phyloP scores from a whole-genome alignment of 495 filamentous ascomycete genomes.

The Tuber melanosporum region DNA sequence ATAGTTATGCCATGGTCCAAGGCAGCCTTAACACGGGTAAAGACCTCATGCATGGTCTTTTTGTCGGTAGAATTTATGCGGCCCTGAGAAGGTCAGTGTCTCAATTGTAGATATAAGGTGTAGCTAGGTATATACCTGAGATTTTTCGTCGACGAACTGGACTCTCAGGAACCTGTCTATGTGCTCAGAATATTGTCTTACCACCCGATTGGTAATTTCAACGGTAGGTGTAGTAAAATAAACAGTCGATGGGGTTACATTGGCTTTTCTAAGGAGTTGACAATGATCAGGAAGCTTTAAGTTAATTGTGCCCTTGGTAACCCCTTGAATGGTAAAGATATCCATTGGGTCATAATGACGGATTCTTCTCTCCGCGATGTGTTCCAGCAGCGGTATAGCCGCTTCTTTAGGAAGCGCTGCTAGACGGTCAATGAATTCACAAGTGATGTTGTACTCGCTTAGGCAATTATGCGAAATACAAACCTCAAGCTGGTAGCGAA shows the following conservation, averaged over 20 bases:
- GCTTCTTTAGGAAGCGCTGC: conserved; percentile 46
- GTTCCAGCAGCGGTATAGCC: conserved; percentile 57
- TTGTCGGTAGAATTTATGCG: conserved; percentile 53
- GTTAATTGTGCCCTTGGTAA: conserved; percentile 29
- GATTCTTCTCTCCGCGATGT: conserved; percentile 54
- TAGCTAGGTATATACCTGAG: conserved; percentile 1
- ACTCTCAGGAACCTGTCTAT: conserved; percentile 85
- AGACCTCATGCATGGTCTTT: conserved; percentile 61
- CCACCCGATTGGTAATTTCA: conserved; percentile 81
- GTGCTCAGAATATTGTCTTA: conserved; percentile 61
- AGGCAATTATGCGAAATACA: conserved; percentile 76
- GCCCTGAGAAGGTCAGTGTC: conserved; percentile 45
- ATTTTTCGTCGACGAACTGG: conserved; percentile 78
- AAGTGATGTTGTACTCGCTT: conserved; percentile 66
- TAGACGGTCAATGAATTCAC: conserved; percentile 59
- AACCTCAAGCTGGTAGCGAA: conserved; percentile 87
- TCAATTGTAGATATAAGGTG: neutral
- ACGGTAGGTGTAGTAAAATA: conserved; percentile 68
- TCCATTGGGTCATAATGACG: conserved; percentile 65
- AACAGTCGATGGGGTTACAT: conserved; percentile 75
- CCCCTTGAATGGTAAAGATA: conserved; percentile 55
- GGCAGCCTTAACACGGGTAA: conserved; percentile 62
- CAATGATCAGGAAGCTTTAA: conserved; percentile 61
- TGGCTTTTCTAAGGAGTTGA: conserved; percentile 65
- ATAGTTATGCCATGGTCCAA: conserved; percentile 73